These are phyloP conservation scores for Aspergillus pseudoterreus DNA, from an alignment of 2,329 filamentous ascomycete genomes.

Conservation along the genomic window DNA sequence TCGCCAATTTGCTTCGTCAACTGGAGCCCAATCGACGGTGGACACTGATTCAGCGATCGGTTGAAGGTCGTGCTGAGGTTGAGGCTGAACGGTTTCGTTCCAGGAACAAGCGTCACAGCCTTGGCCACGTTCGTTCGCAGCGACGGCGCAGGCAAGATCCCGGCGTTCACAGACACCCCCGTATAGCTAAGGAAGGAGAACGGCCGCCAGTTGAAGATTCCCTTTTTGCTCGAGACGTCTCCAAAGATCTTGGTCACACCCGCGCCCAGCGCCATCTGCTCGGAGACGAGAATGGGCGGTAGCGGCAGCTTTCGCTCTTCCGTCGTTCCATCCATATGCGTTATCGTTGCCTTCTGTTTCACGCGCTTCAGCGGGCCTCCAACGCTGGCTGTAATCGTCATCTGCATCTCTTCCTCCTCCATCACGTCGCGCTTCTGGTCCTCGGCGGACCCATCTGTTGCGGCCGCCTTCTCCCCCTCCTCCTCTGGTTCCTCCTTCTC, in stretches of 20 bases:
- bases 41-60: slow-evolving; percentile 22
- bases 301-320: slow-evolving; percentile 28
- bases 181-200: slow-evolving; percentile 33
- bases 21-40: slow-evolving; percentile 31
- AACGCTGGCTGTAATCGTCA: slow-evolving; percentile 32
- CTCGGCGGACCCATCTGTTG: slow-evolving; percentile 2
- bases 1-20: slow-evolving; percentile 28
- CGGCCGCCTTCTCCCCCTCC: slow-evolving; percentile 14
- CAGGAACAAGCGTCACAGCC: slow-evolving; percentile 26
- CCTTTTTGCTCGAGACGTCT: slow-evolving; percentile 23
- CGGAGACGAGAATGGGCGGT: slow-evolving; percentile 24
- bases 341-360: slow-evolving; percentile 19
- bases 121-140: slow-evolving; percentile 29
- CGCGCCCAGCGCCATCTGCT: slow-evolving; percentile 31
- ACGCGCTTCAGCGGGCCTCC: slow-evolving; percentile 26
- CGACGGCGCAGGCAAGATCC: slow-evolving; percentile 28
- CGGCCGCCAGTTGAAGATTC: slow-evolving; percentile 23
- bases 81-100: slow-evolving; percentile 32
- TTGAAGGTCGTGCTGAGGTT: slow-evolving; percentile 26
- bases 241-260: slow-evolving; percentile 27
- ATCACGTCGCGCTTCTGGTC: background rate
- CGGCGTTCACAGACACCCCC: slow-evolving; percentile 22
- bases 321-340: slow-evolving; percentile 23
- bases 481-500: slow-evolving; percentile 17
- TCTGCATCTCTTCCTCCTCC: slow-evolving; percentile 15